Evolutionary conservation across 108 stramenopile species (phyloP), one percentile per base, ranked within the genome.

Genomic region (Fistulifera pelliculosa): DNA sequence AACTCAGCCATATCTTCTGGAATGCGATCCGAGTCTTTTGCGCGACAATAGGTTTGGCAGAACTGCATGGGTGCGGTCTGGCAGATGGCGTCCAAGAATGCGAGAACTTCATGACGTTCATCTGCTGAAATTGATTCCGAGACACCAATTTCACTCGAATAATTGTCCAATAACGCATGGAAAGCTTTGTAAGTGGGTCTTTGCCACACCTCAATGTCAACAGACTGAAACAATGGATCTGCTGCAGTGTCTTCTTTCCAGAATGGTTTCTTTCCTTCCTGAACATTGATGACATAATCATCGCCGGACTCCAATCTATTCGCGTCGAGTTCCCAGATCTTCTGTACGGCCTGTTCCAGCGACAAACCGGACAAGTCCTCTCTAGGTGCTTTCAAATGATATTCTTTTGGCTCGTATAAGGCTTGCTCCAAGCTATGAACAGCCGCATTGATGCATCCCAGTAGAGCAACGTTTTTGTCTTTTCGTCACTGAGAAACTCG

Each of bases 11-110:
- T 42, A 40, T 61, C 61, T 6, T 62, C 56, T 11, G 89, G 81
- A n/a, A 92, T 68, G 35, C 67, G 63, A 2, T 69, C 56, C 3
- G 76, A 66, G 10, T 66, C 52, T 57, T 78, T 75, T n/a, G 62
- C 70, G 8, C 54, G 14, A 49, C 81, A 75, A 61, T 93, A 94
- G 27, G 73, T 48, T 62, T 94, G 90, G 10, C 81, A 83, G 60
- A 90, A 96, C 45, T 90, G 89, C 93, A 96, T 94, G 27, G 85
- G 81, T 8, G 68, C 80, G 7, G 93, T 94, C 52, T 86, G 65
- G 80, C 90, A 87, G 28, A 84, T 59, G 35, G 74, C 82, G 17
- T 75, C 54, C 27, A 93, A 56, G 54, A 93, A 95, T 1, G 17
- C 56, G 28, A 38, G 24, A 26, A 78, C 81, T 55, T 95, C 94